These are phyloP conservation scores for Citrus hindsii DNA, from an alignment of 345 rosid species.

Conservation along the genomic window DNA sequence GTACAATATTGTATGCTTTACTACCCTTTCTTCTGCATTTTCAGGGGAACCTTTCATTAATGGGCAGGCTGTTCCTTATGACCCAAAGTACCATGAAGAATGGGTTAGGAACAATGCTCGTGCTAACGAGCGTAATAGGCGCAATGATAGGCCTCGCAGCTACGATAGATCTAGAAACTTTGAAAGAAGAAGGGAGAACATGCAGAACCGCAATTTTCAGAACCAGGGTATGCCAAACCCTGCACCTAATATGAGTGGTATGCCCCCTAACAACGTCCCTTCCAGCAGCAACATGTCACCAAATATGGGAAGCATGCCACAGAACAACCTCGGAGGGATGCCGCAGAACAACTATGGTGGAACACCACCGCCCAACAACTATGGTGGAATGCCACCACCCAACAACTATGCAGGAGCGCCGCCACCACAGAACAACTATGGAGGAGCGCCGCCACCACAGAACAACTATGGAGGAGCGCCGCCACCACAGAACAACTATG, in stretches of 20 bases:
- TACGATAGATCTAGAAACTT: slow-evolving; percentile 79
- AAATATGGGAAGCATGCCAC: slow-evolving; percentile 24
- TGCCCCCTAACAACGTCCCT: slow-evolving; percentile 16
- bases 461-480: slow-evolving; percentile 18
- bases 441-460: slow-evolving; percentile 10
- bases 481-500: slow-evolving; percentile 25
- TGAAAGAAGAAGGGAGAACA: slow-evolving; percentile 88
- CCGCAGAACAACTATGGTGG: slow-evolving; percentile 17
- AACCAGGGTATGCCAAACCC: slow-evolving; percentile 40
- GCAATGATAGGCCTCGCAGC: slow-evolving; percentile 77
- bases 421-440: slow-evolving; percentile 20
- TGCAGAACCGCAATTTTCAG: slow-evolving; percentile 24
- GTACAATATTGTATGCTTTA: neutral
- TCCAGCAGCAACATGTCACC: slow-evolving; percentile 9
- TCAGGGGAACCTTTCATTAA: slow-evolving; percentile 93
- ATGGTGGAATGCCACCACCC: slow-evolving; percentile 16
- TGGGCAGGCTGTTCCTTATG: slow-evolving; percentile 95
- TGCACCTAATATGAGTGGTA: slow-evolving; percentile 14
- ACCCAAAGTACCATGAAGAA: slow-evolving; percentile 94
- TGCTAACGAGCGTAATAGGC: slow-evolving; percentile 86
- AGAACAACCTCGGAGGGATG: slow-evolving; percentile 20
- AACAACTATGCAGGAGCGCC: slow-evolving; percentile 18
- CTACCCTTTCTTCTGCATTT: neutral
- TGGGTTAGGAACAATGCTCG: slow-evolving; percentile 92
- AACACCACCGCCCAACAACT: slow-evolving; percentile 7